These are phyloP conservation scores for Pycnococcus provasolii DNA, from an alignment of 139 green algal genomes.

Conservation along the genomic window DNA sequence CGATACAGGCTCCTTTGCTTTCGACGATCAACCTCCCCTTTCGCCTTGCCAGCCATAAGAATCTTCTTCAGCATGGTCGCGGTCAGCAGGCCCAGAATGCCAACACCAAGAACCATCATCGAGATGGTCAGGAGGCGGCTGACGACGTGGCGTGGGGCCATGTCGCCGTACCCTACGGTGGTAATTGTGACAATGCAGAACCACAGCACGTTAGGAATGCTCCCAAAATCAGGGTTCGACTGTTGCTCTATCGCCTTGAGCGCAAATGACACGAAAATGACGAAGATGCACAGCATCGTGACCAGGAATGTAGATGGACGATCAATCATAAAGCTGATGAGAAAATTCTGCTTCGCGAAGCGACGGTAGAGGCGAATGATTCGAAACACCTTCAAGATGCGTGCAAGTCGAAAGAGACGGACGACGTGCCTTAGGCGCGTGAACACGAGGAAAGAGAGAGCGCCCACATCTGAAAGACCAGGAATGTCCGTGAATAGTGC, in stretches of 20 bases:
- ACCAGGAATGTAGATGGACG: conserved; percentile 21
- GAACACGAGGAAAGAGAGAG: conserved; percentile 25
- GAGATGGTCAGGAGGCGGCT: conserved; percentile 16
- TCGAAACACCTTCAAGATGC: conserved; percentile 23
- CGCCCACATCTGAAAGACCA: conserved; percentile 18
- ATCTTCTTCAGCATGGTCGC: conserved; percentile 29
- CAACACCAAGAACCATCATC: conserved; percentile 27
- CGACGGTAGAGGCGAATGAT: conserved; percentile 19
- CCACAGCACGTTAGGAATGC: conserved; percentile 19
- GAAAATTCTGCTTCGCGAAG: conserved; percentile 17
- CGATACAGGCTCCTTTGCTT: background rate
- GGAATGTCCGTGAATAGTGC: conserved; percentile 32
- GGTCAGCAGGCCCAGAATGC: conserved; percentile 29
- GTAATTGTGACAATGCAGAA: conserved; percentile 30
- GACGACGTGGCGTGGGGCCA: conserved; percentile 19
- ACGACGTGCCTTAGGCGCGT: conserved; percentile 27
- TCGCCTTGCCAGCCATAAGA: conserved; percentile 11
- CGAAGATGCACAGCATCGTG: conserved; percentile 14
- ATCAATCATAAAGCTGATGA: conserved; percentile 31
- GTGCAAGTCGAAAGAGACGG: conserved; percentile 23
- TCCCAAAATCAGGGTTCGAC: conserved; percentile 14
- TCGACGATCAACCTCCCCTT: conserved; percentile 10
- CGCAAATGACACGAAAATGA: conserved; percentile 6
- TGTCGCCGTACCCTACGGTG: conserved; percentile 29
- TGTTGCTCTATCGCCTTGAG: conserved; percentile 29